Evolutionary conservation across 2,329 filamentous ascomycete species (phyloP).

Genomic region (Fusarium mangiferae): DNA sequence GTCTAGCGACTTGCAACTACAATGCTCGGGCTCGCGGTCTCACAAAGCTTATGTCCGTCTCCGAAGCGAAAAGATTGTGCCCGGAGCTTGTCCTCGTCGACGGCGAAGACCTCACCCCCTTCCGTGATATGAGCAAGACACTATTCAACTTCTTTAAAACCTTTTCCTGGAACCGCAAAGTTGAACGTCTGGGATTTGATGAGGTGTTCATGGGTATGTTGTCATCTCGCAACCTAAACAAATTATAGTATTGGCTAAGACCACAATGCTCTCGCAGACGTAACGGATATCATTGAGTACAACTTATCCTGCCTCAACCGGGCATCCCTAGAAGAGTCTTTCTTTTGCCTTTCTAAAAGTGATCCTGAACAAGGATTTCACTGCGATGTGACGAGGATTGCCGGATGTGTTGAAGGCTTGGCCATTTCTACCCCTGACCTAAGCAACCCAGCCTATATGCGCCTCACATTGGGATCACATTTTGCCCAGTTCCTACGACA

Average conservation of each 20-base stretch:
- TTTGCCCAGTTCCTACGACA: constrained; percentile 78
- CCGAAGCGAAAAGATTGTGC: constrained; percentile 81
- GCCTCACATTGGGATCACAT: constrained; percentile 82
- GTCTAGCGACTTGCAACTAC: constrained; percentile 94
- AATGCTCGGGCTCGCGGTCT: constrained; percentile 80
- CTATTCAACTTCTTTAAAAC: constrained; percentile 78
- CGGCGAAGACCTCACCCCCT: constrained; percentile 86
- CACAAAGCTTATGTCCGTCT: constrained; percentile 85
- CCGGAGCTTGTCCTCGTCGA: constrained; percentile 87
- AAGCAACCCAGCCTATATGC: constrained; percentile 59
- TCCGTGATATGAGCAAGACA: constrained; percentile 86
- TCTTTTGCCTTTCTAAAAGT: constrained; percentile 78
- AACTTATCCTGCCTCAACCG: constrained; percentile 78
- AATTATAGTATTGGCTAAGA: constrained; percentile 10
- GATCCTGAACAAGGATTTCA: constrained; percentile 84
- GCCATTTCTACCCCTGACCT: constrained; percentile 38
- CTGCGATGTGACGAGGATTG: constrained; percentile 76
- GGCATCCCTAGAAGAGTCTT: constrained; percentile 72
- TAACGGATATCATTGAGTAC: constrained; percentile 86
- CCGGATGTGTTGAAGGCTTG: constrained; percentile 65
- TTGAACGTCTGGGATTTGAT: constrained; percentile 89
- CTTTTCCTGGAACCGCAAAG: constrained; percentile 80
- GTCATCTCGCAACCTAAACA: neutral
- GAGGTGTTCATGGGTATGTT: constrained; percentile 71
- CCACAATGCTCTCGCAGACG: constrained; percentile 64